Evolutionary conservation across 1,284 basidiomycete species (phyloP).

Genomic region (Puccinia polysora): DNA sequence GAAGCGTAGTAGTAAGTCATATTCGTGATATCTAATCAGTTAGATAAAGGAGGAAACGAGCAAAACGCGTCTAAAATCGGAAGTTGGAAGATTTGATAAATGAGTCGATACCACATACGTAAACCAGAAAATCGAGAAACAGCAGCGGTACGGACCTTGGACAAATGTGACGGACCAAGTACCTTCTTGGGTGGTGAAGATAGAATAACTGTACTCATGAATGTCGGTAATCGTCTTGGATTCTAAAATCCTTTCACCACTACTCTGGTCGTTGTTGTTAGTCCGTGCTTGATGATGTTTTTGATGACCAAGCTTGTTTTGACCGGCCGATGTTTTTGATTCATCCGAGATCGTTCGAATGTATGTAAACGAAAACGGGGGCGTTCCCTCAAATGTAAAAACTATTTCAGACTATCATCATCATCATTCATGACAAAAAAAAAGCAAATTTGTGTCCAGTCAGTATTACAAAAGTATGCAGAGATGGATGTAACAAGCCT

Average conservation of each 20-base stretch:
- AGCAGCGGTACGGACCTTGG: conserved; percentile 43
- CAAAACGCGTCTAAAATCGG: conserved; percentile 22
- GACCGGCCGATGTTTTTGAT: background rate
- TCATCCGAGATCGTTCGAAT: conserved; percentile 53
- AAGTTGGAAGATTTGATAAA: background rate
- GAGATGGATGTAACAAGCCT: no score
- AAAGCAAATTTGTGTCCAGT: no score
- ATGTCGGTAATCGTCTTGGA: conserved; percentile 37
- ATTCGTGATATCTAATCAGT: no score
- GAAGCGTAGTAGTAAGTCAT: no score
- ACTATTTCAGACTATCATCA: conserved; percentile 76
- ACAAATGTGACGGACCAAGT: conserved; percentile 39
- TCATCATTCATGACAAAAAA: conserved; percentile 8
- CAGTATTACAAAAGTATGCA: no score
- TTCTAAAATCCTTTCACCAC: conserved; percentile 34
- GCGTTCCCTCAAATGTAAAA: conserved; percentile 79
- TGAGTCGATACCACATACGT: background rate
- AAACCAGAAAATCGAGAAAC: background rate
- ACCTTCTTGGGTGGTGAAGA: conserved; percentile 36
- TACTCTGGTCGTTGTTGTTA: background rate
- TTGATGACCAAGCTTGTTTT: background rate
- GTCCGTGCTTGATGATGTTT: background rate
- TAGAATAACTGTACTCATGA: conserved; percentile 36
- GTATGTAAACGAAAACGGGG: conserved; percentile 80
- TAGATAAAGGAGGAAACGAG: conserved; percentile 26